Evolutionary conservation across 805 yeast genomes (phyloP).

Genomic region (Yueomyces sp.): DNA sequence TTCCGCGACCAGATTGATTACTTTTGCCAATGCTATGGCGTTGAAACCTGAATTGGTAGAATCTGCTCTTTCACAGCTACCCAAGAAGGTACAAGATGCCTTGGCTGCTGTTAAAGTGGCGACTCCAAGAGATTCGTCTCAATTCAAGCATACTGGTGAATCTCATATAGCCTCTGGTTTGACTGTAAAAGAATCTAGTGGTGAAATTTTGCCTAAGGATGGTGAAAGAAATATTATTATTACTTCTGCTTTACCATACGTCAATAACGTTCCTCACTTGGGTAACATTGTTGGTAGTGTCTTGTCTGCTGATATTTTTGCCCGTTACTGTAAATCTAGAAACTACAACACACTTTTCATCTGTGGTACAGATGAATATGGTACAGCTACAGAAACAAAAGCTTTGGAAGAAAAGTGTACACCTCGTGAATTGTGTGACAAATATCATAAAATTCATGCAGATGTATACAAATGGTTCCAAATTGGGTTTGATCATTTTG

Average conservation of each 20-base stretch:
- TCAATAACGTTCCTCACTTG: conserved; percentile 94
- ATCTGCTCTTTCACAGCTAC: conserved; percentile 14
- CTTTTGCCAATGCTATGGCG: conserved; percentile 47
- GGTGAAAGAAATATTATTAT: conserved; percentile 71
- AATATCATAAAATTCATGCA: conserved; percentile 74
- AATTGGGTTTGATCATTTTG: conserved; percentile 87
- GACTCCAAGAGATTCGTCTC: conserved; percentile 18
- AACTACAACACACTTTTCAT: conserved; percentile 74
- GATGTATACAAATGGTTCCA: conserved; percentile 96
- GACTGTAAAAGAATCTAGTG: conserved; percentile 10
- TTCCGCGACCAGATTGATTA: conserved; percentile 41
- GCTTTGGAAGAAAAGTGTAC: conserved; percentile 88
- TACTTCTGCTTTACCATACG: conserved; percentile 96
- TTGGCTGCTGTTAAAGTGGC: conserved; percentile 31
- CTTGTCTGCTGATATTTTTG: conserved; percentile 82
- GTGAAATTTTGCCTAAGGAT: conserved; percentile 45
- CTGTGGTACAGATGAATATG: conserved; percentile 98
- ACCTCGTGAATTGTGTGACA: conserved; percentile 82
- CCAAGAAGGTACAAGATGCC: conserved; percentile 30
- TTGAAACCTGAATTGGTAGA: conserved; percentile 13
- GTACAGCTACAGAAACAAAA: conserved; percentile 98
- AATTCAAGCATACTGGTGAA: conserved; percentile 31
- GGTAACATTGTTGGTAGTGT: conserved; percentile 97
- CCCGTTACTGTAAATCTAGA: conserved; percentile 82
- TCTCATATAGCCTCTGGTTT: conserved; percentile 16